phyloP scores from a whole-genome alignment of 2,329 filamentous ascomycete genomes.

The Grosmannia serpens region DNA sequence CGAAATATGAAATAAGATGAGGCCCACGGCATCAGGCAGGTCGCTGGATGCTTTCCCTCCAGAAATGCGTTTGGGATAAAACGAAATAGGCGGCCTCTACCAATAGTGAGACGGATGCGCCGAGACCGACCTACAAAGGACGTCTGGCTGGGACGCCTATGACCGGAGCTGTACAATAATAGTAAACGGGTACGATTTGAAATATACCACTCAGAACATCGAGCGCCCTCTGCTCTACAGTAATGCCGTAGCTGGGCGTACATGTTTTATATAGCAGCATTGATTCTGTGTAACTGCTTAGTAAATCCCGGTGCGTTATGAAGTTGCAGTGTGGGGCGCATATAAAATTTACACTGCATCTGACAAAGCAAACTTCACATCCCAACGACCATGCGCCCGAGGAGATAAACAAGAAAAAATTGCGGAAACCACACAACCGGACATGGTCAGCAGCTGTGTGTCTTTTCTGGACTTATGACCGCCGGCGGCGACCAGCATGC shows the following conservation, averaged over 20 bases:
- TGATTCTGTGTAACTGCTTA: too few relatives aligned
- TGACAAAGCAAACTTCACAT: background rate
- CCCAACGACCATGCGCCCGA: background rate
- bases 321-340: too few relatives aligned
- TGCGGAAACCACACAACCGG: background rate
- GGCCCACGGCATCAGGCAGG: background rate
- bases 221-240: too few relatives aligned
- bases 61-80: background rate
- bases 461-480: background rate
- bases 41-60: background rate
- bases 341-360: too few relatives aligned
- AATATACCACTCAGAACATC: constrained; percentile 10
- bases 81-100: background rate
- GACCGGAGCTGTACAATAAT: constrained; percentile 8
- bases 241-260: too few relatives aligned
- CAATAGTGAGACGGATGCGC: background rate
- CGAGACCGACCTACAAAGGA: background rate
- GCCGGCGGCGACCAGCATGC: constrained; percentile 26
- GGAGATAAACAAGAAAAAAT: too few relatives aligned
- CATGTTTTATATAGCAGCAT: too few relatives aligned
- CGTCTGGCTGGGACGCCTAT: background rate
- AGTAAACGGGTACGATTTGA: constrained; percentile 1
- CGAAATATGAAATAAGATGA: background rate
- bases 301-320: too few relatives aligned
- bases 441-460: background rate